A percentile compares a stretch with the other conserved stretches of the same genome.
Conservation (phyloP, 805 yeast genomes). For the Pichia deserticola region DNA sequence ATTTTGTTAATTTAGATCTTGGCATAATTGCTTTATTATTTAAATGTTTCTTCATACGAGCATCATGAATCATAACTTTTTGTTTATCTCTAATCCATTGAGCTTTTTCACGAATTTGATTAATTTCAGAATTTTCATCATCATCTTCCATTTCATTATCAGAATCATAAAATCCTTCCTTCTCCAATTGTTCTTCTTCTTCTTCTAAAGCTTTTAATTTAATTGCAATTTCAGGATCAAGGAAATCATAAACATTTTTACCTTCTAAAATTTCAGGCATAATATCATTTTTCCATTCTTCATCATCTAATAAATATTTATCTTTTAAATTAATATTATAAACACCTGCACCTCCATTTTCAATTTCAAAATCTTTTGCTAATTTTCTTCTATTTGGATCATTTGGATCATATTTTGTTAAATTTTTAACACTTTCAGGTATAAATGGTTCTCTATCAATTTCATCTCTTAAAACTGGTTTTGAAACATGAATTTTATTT, state of each 20-base stretch:
- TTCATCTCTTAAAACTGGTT: slow-evolving; percentile 85
- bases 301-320: slow-evolving; percentile 85
- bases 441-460: slow-evolving; percentile 69
- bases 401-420: slow-evolving; percentile 62
- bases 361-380: slow-evolving; percentile 85
- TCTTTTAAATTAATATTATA: slow-evolving; percentile 90
- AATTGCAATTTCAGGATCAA: slow-evolving; percentile 91
- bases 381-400: slow-evolving; percentile 79
- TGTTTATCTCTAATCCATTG: slow-evolving; percentile 93
- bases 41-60: slow-evolving; percentile 77
- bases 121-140: slow-evolving; percentile 42
- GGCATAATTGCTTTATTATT: slow-evolving; percentile 87
- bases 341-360: slow-evolving; percentile 99
- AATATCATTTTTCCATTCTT: slow-evolving; percentile 94
- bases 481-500: slow-evolving; percentile 92
- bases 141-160: slow-evolving; percentile 61
- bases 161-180: slow-evolving; percentile 92
- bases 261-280: slow-evolving; percentile 98
- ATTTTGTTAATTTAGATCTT: slow-evolving; percentile 74
- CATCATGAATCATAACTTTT: slow-evolving; percentile 84
- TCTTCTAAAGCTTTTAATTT: slow-evolving; percentile 93
- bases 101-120: slow-evolving; percentile 78
- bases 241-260: slow-evolving; percentile 92
- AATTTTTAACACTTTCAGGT: slow-evolving; percentile 62
- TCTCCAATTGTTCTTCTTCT: slow-evolving; percentile 90